phyloP scores from a whole-genome alignment of 805 yeast genomes.

The Blastobotrys peoriensis region DNA sequence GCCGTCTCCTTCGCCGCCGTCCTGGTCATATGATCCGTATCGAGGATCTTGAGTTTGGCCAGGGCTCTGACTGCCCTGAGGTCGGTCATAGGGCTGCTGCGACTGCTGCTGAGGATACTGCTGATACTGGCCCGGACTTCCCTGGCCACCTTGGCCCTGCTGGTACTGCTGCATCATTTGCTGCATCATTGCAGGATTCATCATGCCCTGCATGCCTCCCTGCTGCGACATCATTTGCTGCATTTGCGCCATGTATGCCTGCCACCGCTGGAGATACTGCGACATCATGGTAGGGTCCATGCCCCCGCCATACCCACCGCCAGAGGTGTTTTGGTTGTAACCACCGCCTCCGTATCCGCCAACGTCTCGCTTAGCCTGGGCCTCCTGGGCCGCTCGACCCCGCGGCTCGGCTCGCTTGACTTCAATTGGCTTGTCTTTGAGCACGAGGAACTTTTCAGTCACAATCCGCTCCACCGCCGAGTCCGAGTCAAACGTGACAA shows the following conservation, averaged over 20 bases:
- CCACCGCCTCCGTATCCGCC: constrained; percentile 8
- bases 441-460: constrained; percentile 69
- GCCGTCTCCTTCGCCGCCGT: constrained; percentile 7
- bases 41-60: constrained; percentile 6
- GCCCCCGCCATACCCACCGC: constrained; percentile 21
- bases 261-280: constrained; percentile 38
- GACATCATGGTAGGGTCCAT: constrained; percentile 39
- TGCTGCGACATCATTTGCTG: constrained; percentile 31
- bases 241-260: constrained; percentile 33
- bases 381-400: constrained; percentile 18
- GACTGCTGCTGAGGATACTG: too few relatives aligned
- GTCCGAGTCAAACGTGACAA: constrained; percentile 90
- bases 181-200: constrained; percentile 11
- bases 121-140: too few relatives aligned
- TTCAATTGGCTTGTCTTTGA: constrained; percentile 65
- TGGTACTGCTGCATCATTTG: constrained; percentile 21
- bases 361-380: constrained; percentile 4
- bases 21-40: constrained; percentile 3
- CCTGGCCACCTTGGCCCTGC: constrained; percentile 14
- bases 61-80: too few relatives aligned
- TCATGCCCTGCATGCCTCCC: constrained; percentile 6
- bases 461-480: constrained; percentile 89
- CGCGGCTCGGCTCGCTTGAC: constrained; percentile 42
- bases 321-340: constrained; percentile 3
- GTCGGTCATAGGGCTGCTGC: too few relatives aligned